Base-by-base conservation (phyloP, 1,139 yeast genomes). In the Suhomyces yuchorum region DNA sequence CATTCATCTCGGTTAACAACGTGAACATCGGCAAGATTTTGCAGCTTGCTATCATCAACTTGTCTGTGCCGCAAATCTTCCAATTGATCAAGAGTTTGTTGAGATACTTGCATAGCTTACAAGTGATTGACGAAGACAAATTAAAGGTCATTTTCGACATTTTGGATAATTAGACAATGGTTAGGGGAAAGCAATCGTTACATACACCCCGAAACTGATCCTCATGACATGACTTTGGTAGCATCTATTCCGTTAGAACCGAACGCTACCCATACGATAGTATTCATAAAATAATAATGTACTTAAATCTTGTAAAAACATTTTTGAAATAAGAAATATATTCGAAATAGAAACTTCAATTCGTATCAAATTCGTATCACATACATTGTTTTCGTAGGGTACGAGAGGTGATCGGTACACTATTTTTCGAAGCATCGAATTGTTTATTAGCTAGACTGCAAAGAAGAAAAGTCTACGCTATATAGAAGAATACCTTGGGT, bases 1-100 rank as follows among this genome's bases (percentile, higher is more conserved):
- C 97, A 2, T 93, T 93, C 66, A 81, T 93, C 56, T 85, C 96
- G 39, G 81, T 83, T 43, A 81, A 82, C 57, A 86, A 84, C 66
- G 76, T 85, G 54, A 84, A 83, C 52, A 84, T 87, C 51, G 92
- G 90, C 35, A 78, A 85, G 23, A 71, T 92, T 24, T 71, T 92
- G 48, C 96, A 92, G 59, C 71, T 85, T 48, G 87, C 92, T 30
- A 80, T 91, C 44, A 80, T 87, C 60, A 86, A 88, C 59, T 75
- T 92, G 57, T 75, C 83, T 19, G 76, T 80, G 36, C 82, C 78
- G 30, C 92, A 91, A 60, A 84, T 90, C 48, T 51, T 84, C 42
- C 80, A 80, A 56, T 76, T 92, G 56, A 74, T 87, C 41, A 73
- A 75, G 52, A 77, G 85, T 46, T 75, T 92, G 57, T 74, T 82